Conservation (phyloP, 1,139 yeast species). For the Geotrichum europaeum region DNA sequence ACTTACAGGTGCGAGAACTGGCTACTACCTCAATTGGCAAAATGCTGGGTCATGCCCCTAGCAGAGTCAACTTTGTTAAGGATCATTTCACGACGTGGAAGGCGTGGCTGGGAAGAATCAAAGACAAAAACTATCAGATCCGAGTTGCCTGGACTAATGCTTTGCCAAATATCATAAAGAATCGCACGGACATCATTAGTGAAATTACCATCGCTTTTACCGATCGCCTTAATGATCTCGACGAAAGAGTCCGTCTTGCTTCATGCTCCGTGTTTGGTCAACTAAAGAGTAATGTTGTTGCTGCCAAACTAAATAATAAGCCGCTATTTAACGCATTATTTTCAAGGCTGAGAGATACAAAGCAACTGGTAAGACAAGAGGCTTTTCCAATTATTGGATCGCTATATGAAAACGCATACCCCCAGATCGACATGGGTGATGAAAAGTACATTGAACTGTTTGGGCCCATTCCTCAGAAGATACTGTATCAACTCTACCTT, state of each 20-base stretch:
- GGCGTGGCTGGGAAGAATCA: constrained; percentile 68
- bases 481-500: constrained; percentile 65
- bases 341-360: constrained; percentile 44
- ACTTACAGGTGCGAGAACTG: constrained; percentile 52
- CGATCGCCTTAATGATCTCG: constrained; percentile 68
- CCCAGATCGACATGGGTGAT: constrained; percentile 18
- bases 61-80: constrained; percentile 53
- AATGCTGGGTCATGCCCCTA: constrained; percentile 48
- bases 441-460: constrained; percentile 26
- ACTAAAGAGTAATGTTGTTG: constrained; percentile 39
- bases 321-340: constrained; percentile 7
- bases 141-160: constrained; percentile 67
- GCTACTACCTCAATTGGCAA: constrained; percentile 73
- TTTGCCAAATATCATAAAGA: constrained; percentile 42
- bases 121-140: constrained; percentile 61
- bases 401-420: constrained; percentile 42
- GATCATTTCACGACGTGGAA: constrained; percentile 58
- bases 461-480: constrained; percentile 57
- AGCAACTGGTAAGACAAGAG: constrained; percentile 55
- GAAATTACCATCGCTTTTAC: constrained; percentile 57
- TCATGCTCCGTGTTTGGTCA: constrained; percentile 47
- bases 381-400: constrained; percentile 53
- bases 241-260: constrained; percentile 62
- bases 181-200: constrained; percentile 42
- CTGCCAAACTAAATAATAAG: constrained; percentile 14